phyloP scores from a whole-genome alignment of 2,329 filamentous ascomycete species.

The Byssochlamys sp. region DNA sequence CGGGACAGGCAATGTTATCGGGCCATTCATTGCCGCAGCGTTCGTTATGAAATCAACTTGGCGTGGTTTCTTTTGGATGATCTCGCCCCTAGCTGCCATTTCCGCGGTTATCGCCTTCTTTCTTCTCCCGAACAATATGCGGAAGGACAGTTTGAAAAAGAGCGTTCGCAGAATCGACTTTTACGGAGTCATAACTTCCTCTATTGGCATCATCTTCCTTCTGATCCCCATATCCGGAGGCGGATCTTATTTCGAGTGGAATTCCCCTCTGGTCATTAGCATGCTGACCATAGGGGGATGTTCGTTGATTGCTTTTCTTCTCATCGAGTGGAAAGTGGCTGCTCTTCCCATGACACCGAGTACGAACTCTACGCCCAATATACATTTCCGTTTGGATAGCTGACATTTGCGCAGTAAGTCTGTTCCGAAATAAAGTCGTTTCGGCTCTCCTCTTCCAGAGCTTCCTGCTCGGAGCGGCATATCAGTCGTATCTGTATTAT shows the following conservation, averaged over 20 bases:
- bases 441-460: slow-evolving; percentile 48
- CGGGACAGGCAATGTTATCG: slow-evolving; percentile 38
- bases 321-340: slow-evolving; percentile 49
- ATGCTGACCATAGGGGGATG: slow-evolving; percentile 47
- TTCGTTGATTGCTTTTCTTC: slow-evolving; percentile 40
- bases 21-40: slow-evolving; percentile 39
- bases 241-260: slow-evolving; percentile 49
- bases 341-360: slow-evolving; percentile 50
- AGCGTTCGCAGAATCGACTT: slow-evolving; percentile 51
- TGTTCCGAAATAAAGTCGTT: slow-evolving; percentile 48
- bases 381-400: not conserved
- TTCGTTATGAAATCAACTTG: slow-evolving; percentile 37
- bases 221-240: slow-evolving; percentile 56
- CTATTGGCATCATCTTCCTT: slow-evolving; percentile 49
- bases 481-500: slow-evolving; percentile 53
- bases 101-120: slow-evolving; percentile 41
- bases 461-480: slow-evolving; percentile 52
- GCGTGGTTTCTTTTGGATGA: slow-evolving; percentile 42
- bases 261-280: slow-evolving; percentile 48
- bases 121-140: slow-evolving; percentile 44
- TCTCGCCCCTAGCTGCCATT: slow-evolving; percentile 43
- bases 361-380: slow-evolving; percentile 11
- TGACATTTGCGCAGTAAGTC: slow-evolving; percentile 18
- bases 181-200: slow-evolving; percentile 46
- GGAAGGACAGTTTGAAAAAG: slow-evolving; percentile 37